Evolutionary conservation across 2,329 filamentous ascomycete genomes (phyloP).

Genomic region (Cladosporium sp.): DNA sequence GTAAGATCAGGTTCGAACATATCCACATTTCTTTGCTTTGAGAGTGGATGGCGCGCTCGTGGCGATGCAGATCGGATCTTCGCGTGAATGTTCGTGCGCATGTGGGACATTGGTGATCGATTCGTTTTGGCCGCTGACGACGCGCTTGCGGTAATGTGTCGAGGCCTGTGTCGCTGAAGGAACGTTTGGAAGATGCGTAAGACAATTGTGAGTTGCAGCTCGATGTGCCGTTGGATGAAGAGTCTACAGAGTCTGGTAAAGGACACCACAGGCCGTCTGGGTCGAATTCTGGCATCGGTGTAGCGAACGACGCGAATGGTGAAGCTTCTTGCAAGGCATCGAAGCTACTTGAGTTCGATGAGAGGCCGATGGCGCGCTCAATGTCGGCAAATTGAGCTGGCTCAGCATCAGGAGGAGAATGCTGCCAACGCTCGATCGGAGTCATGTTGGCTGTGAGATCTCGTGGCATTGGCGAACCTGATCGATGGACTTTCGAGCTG

Average conservation of each 20-base stretch:
- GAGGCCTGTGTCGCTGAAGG: background rate
- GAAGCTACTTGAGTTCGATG: background rate
- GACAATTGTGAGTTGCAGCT: background rate
- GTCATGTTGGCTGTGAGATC: background rate
- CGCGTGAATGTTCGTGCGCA: background rate
- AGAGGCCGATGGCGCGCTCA: background rate
- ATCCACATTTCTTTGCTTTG: background rate
- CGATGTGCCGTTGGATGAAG: background rate
- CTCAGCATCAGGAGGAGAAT: conserved; percentile 2
- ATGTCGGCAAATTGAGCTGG: conserved; percentile 1
- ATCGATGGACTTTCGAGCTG: background rate
- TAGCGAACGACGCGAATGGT: background rate
- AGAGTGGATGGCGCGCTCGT: background rate
- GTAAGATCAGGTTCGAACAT: background rate
- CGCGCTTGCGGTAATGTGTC: background rate
- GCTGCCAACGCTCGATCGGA: conserved; percentile 2
- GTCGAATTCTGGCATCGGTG: background rate
- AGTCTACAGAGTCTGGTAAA: background rate
- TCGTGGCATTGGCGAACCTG: background rate
- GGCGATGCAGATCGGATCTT: background rate
- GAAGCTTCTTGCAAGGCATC: background rate
- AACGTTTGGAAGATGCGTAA: background rate
- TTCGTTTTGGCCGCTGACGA: background rate
- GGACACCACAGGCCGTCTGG: background rate
- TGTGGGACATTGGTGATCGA: background rate